Evolutionary conservation across 345 rosid genomes (phyloP).

Genomic region (Heritiera littoralis): DNA sequence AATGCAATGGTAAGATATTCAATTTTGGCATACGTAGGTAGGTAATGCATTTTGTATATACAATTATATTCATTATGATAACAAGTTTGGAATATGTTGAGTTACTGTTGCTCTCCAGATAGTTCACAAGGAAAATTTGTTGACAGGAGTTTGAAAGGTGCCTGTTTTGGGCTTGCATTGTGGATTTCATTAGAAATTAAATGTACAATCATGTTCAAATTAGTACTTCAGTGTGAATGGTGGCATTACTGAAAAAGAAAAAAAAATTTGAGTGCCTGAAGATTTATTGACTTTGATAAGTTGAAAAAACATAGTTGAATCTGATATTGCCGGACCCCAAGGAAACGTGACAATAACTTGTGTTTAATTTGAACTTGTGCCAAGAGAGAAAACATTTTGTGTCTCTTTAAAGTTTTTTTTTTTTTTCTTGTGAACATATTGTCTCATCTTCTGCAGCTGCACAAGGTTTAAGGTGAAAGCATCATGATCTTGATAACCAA

Average conservation of each 20-base stretch:
- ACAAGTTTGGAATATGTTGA: neutral
- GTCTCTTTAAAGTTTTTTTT: neutral
- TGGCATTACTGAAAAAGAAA: neutral
- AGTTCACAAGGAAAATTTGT: neutral
- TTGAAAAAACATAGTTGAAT: neutral
- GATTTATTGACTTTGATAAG: neutral
- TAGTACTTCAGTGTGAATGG: conserved; percentile 1
- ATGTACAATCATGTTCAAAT: neutral
- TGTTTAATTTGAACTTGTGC: neutral
- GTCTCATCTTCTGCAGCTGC: neutral
- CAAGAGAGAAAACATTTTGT: neutral
- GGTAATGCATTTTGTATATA: neutral
- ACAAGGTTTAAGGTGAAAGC: neutral
- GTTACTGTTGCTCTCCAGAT: neutral
- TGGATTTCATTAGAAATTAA: neutral
- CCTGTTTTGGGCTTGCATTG: conserved; percentile 5
- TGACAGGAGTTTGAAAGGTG: neutral
- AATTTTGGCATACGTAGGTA: neutral
- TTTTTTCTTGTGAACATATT: too few relatives aligned
- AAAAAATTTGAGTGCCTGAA: neutral
- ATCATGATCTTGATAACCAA: conserved; percentile 14
- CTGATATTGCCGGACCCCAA: neutral
- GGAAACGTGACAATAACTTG: neutral
- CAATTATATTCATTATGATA: neutral
- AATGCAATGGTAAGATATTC: neutral